These are phyloP conservation scores for Dictyostelium purpureum DNA, from an alignment of 78 protist species.

Conservation along the genomic window DNA sequence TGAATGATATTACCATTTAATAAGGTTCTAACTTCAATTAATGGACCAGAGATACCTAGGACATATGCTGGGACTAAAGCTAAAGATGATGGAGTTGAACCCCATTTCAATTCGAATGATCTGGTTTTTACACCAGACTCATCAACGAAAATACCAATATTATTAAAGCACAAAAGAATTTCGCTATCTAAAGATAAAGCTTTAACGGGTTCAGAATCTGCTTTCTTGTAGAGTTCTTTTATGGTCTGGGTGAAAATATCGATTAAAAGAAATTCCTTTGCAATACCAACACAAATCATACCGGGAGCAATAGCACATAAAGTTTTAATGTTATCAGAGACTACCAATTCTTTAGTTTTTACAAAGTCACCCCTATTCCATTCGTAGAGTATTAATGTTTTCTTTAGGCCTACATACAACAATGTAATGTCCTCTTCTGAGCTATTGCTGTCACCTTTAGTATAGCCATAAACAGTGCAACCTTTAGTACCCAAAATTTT, in stretches of 20 bases:
- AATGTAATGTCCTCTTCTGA: conserved; percentile 27
- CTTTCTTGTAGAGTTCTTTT: conserved; percentile 49
- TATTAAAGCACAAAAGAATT: conserved; percentile 49
- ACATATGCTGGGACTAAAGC: conserved; percentile 30
- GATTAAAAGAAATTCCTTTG: conserved; percentile 31
- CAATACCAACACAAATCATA: conserved; percentile 64
- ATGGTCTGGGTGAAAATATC: conserved; percentile 49
- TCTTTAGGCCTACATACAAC: conserved; percentile 43
- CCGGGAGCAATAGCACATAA: conserved; percentile 50
- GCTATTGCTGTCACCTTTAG: neutral
- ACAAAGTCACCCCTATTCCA: conserved; percentile 45
- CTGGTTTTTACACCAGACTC: conserved; percentile 23
- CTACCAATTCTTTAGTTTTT: conserved; percentile 14
- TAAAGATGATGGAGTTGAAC: conserved; percentile 28
- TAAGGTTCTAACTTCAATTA: conserved; percentile 38
- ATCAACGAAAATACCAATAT: conserved; percentile 64
- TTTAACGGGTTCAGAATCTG: conserved; percentile 50
- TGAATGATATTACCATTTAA: conserved; percentile 66
- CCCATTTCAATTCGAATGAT: conserved; percentile 59
- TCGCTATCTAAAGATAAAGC: conserved; percentile 48
- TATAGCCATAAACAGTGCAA: conserved; percentile 22
- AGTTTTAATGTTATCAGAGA: conserved; percentile 26
- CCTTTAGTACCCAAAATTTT: conserved; percentile 35
- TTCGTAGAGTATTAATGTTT: conserved; percentile 28
- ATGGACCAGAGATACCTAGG: conserved; percentile 46